Evolutionary conservation across 768 basidiomycete genomes (phyloP).

Genomic region (Mycena filopes): DNA sequence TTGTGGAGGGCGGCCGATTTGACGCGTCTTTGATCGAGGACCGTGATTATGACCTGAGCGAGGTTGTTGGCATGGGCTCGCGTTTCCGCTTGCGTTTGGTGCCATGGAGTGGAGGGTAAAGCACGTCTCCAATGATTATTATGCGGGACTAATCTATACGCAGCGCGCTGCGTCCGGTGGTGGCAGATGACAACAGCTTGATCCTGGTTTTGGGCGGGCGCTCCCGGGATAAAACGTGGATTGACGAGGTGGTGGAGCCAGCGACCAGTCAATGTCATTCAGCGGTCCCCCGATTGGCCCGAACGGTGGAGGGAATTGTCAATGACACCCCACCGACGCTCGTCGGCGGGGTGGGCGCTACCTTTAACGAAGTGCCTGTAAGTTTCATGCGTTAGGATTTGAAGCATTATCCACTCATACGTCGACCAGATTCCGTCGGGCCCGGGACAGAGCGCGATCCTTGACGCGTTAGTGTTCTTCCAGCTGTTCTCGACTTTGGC

Average conservation of each 20-base stretch:
- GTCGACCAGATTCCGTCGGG: background rate
- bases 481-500: constrained; percentile 5
- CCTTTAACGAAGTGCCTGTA: background rate
- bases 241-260: background rate
- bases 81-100: background rate
- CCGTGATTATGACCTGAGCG: background rate
- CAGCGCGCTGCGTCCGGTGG: background rate
- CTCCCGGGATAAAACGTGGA: background rate
- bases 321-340: background rate
- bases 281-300: background rate
- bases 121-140: background rate
- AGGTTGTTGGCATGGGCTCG: background rate
- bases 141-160: background rate
- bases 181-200: background rate
- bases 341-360: background rate
- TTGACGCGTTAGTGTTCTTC: constrained; percentile 1
- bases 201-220: background rate
- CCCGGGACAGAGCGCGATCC: background rate
- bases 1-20: background rate
- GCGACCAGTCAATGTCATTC: background rate
- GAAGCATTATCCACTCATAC: background rate
- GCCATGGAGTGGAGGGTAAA: background rate
- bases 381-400: background rate
- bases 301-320: background rate
- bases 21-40: background rate